Evolutionary conservation across 768 basidiomycete species (phyloP).

Genomic region (Fomitopsis pulvina): DNA sequence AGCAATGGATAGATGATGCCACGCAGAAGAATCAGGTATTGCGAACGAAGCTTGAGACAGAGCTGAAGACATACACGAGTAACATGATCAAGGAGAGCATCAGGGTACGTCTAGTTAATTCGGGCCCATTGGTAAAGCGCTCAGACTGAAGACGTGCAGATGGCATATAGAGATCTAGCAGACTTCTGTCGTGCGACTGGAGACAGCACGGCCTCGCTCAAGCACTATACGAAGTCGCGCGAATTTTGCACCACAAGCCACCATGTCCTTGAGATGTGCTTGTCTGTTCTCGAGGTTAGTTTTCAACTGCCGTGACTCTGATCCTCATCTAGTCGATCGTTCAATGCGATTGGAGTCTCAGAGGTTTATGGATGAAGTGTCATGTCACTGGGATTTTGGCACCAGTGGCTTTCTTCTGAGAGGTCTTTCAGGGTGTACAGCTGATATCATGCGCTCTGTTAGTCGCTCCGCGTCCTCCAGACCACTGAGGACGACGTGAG

Average conservation of each 20-base stretch:
- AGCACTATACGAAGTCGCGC: conserved; percentile 84
- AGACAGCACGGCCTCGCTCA: conserved; percentile 63
- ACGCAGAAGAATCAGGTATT: conserved; percentile 65
- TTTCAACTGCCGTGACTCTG: neutral
- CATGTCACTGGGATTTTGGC: too few relatives aligned
- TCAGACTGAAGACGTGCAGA: conserved; percentile 50
- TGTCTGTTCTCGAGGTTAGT: conserved; percentile 71
- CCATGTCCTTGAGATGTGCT: conserved; percentile 91
- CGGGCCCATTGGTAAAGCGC: too few relatives aligned
- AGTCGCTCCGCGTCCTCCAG: too few relatives aligned
- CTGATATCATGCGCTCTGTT: too few relatives aligned
- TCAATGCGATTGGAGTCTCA: too few relatives aligned
- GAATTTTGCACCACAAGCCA: conserved; percentile 89
- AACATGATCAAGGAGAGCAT: conserved; percentile 99
- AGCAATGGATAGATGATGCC: conserved; percentile 68
- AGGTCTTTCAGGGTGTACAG: neutral
- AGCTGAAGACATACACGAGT: conserved; percentile 89
- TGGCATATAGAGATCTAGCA: conserved; percentile 87
- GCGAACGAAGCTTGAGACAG: conserved; percentile 80
- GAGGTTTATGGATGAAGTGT: too few relatives aligned
- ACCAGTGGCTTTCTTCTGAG: too few relatives aligned
- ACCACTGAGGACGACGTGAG: too few relatives aligned
- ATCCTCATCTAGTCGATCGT: too few relatives aligned
- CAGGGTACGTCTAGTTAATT: conserved; percentile 57
- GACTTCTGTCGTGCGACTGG: conserved; percentile 70